A percentile compares a stretch with the other conserved stretches of the same genome.
Evolutionary conservation across 2,329 filamentous ascomycete genomes (phyloP).

Genomic region (Juglanconis juglandina): DNA sequence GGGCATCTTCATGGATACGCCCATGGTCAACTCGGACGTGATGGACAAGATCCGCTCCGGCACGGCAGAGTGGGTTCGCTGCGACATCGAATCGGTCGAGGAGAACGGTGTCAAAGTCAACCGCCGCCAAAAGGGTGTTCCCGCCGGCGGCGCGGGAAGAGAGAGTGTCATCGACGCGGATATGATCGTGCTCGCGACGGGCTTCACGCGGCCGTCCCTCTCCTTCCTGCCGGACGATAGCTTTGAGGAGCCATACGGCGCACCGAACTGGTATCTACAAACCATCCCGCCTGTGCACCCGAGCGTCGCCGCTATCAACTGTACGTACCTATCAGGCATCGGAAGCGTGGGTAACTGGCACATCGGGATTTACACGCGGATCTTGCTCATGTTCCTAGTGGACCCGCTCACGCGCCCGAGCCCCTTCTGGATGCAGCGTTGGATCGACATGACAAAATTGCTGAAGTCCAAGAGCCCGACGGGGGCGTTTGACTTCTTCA

Average conservation of each 20-base stretch:
- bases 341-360: conserved; percentile 84
- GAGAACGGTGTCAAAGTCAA: conserved; percentile 68
- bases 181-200: conserved; percentile 79
- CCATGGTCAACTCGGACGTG: conserved; percentile 82
- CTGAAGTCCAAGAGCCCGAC: conserved; percentile 69
- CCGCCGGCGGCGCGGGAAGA: conserved; percentile 69
- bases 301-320: conserved; percentile 75
- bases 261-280: conserved; percentile 87
- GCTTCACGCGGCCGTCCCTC: conserved; percentile 71
- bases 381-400: conserved; percentile 80
- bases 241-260: conserved; percentile 69
- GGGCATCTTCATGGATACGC: conserved; percentile 78
- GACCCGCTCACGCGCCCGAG: conserved; percentile 73
- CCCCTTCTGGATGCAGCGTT: conserved; percentile 73
- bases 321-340: conserved; percentile 77
- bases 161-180: conserved; percentile 67
- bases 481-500: conserved; percentile 84
- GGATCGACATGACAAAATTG: conserved; percentile 78
- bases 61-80: conserved; percentile 73
- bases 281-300: conserved; percentile 75
- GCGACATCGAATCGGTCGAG: conserved; percentile 69
- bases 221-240: conserved; percentile 70
- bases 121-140: conserved; percentile 66
- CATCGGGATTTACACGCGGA: conserved; percentile 83
- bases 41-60: conserved; percentile 71